A percentile compares a stretch with the other conserved stretches of the same genome.
Conservation (phyloP, 352 stramenopile species). For the Globisporangium echinulatum region DNA sequence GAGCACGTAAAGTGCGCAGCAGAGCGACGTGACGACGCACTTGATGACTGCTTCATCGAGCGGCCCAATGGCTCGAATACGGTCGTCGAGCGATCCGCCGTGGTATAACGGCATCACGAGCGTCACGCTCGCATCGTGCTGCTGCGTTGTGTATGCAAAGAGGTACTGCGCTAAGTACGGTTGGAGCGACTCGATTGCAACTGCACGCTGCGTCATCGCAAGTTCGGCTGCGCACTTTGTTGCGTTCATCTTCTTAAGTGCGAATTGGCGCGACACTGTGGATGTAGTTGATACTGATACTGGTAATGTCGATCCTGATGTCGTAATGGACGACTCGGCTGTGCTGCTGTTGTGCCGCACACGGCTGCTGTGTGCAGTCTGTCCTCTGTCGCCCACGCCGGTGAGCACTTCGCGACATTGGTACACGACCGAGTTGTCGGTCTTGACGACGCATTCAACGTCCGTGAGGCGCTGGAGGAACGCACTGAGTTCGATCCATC, state of each 20-base stretch:
- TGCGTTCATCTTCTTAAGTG: conserved; percentile 44
- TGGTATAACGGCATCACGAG: conserved; percentile 61
- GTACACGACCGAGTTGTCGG: conserved; percentile 50
- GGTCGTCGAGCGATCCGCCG: conserved; percentile 43
- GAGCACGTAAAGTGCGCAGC: conserved; percentile 35
- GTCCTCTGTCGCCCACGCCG: background rate
- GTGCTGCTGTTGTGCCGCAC: no score
- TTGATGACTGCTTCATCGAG: conserved; percentile 28
- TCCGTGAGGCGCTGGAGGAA: conserved; percentile 43
- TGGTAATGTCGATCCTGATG: no score
- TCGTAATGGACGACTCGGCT: no score
- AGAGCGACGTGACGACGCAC: conserved; percentile 37
- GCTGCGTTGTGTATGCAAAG: conserved; percentile 52
- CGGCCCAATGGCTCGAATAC: conserved; percentile 26
- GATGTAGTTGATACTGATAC: background rate
- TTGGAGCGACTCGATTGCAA: conserved; percentile 24
- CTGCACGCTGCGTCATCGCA: conserved; percentile 34
- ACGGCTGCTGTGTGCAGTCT: no score
- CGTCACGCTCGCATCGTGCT: conserved; percentile 31
- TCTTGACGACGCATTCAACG: conserved; percentile 42
- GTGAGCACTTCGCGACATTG: conserved; percentile 24
- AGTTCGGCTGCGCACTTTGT: conserved; percentile 30
- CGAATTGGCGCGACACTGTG: conserved; percentile 15
- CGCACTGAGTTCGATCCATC: conserved; percentile 45
- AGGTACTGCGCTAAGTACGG: conserved; percentile 46